Conservation (phyloP, 345 rosid species). For the Microcos paniculata region DNA sequence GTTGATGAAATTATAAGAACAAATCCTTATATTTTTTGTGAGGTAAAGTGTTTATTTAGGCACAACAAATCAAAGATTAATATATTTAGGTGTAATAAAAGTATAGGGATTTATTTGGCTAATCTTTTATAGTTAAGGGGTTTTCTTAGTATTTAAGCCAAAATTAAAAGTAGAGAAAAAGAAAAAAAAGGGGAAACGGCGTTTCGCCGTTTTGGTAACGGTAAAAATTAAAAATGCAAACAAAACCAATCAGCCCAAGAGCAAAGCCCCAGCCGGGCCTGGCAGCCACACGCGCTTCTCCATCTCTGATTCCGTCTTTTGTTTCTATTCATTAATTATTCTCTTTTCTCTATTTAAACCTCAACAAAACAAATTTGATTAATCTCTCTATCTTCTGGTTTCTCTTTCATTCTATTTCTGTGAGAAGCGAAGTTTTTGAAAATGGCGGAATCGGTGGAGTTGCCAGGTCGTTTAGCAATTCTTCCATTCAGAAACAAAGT, state of each 20-base stretch:
- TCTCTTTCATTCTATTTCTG: neutral
- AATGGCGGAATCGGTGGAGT: conserved; percentile 95
- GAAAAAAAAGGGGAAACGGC: neutral
- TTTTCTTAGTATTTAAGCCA: no score
- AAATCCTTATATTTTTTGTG: no score
- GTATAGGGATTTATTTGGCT: no score
- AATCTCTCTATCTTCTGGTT: neutral
- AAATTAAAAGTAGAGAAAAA: neutral
- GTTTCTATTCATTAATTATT: neutral
- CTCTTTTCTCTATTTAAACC: neutral
- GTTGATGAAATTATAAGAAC: no score
- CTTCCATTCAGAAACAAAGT: conserved; percentile 98
- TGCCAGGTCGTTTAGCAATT: conserved; percentile 86
- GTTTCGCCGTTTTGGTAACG: neutral
- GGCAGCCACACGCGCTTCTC: neutral
- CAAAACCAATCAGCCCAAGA: neutral
- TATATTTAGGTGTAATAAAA: no score
- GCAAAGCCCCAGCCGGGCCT: neutral
- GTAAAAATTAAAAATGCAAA: neutral
- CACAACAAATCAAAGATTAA: no score
- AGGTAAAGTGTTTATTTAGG: no score
- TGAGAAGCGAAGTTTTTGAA: neutral
- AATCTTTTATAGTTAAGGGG: no score
- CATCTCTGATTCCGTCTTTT: conserved; percentile 13
- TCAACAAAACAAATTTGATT: neutral